phyloP scores from a whole-genome alignment of 2,329 filamentous ascomycete species.

The Diaporthe vaccinii region DNA sequence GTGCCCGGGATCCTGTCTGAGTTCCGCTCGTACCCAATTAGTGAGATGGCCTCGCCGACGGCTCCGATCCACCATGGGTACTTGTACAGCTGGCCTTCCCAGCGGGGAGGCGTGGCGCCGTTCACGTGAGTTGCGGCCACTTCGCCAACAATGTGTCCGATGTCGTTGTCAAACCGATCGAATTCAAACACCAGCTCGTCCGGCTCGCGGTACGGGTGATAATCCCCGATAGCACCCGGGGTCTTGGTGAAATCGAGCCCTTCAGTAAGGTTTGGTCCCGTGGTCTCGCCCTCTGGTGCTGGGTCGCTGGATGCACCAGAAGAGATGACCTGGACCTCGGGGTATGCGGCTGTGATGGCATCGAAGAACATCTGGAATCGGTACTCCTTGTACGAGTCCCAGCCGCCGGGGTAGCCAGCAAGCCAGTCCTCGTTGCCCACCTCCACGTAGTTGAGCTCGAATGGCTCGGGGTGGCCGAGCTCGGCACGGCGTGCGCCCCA shows the following conservation, averaged over 20 bases:
- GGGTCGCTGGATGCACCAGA: constrained; percentile 11
- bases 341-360: constrained; percentile 57
- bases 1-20: constrained; percentile 68
- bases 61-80: constrained; percentile 71
- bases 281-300: constrained; percentile 15
- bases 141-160: constrained; percentile 55
- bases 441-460: constrained; percentile 72
- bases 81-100: constrained; percentile 58
- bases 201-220: constrained; percentile 28
- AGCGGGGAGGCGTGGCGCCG: constrained; percentile 58
- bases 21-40: constrained; percentile 76
- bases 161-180: constrained; percentile 22
- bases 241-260: constrained; percentile 22
- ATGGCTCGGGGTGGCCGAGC: constrained; percentile 73
- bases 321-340: constrained; percentile 32
- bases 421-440: constrained; percentile 79
- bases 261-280: constrained; percentile 2
- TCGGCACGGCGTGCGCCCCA: constrained; percentile 71
- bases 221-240: constrained; percentile 15
- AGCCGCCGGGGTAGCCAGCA: constrained; percentile 60
- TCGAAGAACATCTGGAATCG: constrained; percentile 72
- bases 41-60: constrained; percentile 74
- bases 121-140: constrained; percentile 66
- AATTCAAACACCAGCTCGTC: constrained; percentile 54
- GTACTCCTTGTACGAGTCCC: constrained; percentile 64